These are phyloP conservation scores for Monilinia aucupariae DNA, from an alignment of 2,329 filamentous ascomycete genomes.

Conservation along the genomic window DNA sequence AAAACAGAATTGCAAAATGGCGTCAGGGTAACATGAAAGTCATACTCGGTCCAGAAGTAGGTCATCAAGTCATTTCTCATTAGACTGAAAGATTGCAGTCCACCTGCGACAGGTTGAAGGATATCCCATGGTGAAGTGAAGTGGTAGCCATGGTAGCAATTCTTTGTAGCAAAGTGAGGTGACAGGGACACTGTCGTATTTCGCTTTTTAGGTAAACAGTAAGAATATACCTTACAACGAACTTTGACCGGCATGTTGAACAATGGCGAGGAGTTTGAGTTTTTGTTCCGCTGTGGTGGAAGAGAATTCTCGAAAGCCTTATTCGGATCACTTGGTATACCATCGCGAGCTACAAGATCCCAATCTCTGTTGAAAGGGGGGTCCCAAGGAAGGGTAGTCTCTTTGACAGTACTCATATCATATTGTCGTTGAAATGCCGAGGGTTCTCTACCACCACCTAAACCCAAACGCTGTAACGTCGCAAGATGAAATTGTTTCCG, in stretches of 20 bases:
- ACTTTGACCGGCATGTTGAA: constrained; percentile 23
- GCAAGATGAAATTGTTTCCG: neutral
- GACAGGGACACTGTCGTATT: constrained; percentile 28
- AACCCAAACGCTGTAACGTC: neutral
- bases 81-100: constrained; percentile 20
- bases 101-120: constrained; percentile 26
- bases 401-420: neutral
- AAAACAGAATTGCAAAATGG: constrained; percentile 26
- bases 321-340: neutral
- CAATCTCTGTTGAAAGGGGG: constrained; percentile 20
- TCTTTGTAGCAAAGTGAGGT: constrained; percentile 26
- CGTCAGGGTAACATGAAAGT: constrained; percentile 33
- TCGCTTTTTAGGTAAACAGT: constrained; percentile 26
- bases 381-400: constrained; percentile 9
- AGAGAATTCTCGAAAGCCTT: constrained; percentile 3
- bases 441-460: neutral
- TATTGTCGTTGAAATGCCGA: neutral
- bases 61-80: constrained; percentile 31
- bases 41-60: constrained; percentile 34
- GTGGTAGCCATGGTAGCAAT: constrained; percentile 25
- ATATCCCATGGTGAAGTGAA: constrained; percentile 30
- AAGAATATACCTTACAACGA: constrained; percentile 28
- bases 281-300: neutral
- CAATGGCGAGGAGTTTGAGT: constrained; percentile 12
- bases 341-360: constrained; percentile 17